Percentiles rank a stretch among this genome's conserved stretches.
Conservation (phyloP, 176 grass and related monocot genomes). For the Aegilops bicornis region DNA sequence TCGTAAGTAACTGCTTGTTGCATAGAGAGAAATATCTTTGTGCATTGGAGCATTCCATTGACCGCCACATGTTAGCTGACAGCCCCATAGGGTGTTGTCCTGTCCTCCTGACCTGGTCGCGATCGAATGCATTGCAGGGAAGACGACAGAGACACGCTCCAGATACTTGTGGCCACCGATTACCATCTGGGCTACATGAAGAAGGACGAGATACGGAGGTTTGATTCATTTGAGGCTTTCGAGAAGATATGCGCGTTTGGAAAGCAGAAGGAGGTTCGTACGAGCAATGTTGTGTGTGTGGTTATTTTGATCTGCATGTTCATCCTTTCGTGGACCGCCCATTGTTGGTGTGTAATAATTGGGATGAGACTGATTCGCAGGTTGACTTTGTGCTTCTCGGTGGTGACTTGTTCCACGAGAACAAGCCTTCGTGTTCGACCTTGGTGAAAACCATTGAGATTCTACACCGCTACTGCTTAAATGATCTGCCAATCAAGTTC, state of each 20-base stretch:
- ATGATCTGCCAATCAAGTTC: conserved; percentile 58
- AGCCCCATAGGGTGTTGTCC: not conserved
- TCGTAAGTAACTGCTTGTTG: not conserved
- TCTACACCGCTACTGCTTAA: conserved; percentile 53
- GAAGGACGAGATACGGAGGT: conserved; percentile 85
- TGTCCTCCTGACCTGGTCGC: not conserved
- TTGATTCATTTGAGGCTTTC: conserved; percentile 86
- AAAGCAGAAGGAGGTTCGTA: conserved; percentile 69
- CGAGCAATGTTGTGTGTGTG: not conserved
- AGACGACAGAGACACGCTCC: conserved; percentile 37
- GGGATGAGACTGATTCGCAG: conserved; percentile 11
- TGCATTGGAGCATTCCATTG: not conserved
- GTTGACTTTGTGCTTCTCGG: conserved; percentile 84
- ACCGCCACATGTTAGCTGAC: not conserved
- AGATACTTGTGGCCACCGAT: conserved; percentile 64
- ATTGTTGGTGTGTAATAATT: not conserved
- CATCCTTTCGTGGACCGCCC: not conserved
- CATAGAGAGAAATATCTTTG: not conserved
- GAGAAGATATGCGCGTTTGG: conserved; percentile 82
- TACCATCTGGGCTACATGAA: conserved; percentile 94
- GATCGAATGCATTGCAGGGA: conserved; percentile 9
- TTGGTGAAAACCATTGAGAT: conserved; percentile 80
- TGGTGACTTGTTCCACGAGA: conserved; percentile 75
- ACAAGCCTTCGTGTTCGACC: conserved; percentile 25
- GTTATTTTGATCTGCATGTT: not conserved